Evolutionary conservation across 805 yeast genomes (phyloP).

Genomic region (Candida sithepensis): DNA sequence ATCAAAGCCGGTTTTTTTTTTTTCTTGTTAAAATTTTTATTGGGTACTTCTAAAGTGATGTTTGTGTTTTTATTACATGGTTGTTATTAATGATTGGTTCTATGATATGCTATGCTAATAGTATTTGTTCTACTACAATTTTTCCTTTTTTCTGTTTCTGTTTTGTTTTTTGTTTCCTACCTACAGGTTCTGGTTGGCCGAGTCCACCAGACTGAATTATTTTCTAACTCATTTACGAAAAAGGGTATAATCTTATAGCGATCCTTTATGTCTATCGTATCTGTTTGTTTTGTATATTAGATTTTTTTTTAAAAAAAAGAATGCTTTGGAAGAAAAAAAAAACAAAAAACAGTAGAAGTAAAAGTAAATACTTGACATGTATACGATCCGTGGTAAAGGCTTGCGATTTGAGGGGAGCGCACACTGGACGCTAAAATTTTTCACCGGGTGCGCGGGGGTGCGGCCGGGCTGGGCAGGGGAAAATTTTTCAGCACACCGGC

Average conservation of each 20-base stretch:
- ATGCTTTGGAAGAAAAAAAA: no score
- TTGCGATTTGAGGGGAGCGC: no score
- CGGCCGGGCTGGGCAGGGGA: not conserved
- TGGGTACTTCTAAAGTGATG: not conserved
- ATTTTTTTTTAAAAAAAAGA: not conserved
- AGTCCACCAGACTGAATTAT: not conserved
- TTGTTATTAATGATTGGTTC: not conserved
- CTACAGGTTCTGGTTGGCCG: no score
- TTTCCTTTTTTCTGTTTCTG: not conserved
- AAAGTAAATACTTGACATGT: no score
- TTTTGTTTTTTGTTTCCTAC: not conserved
- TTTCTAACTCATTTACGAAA: not conserved
- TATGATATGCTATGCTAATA: no score
- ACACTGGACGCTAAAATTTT: not conserved
- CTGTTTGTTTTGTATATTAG: not conserved
- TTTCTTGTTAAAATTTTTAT: not conserved
- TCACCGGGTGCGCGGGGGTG: not conserved
- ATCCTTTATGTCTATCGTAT: not conserved
- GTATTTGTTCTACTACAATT: no score
- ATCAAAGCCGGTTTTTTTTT: no score
- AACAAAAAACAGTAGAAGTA: no score
- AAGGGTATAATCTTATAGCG: not conserved
- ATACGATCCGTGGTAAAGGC: no score
- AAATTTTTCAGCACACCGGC: not conserved
- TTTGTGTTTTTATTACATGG: not conserved